Conservation (phyloP, 768 basidiomycete genomes). For the Hypholoma fasciculare region DNA sequence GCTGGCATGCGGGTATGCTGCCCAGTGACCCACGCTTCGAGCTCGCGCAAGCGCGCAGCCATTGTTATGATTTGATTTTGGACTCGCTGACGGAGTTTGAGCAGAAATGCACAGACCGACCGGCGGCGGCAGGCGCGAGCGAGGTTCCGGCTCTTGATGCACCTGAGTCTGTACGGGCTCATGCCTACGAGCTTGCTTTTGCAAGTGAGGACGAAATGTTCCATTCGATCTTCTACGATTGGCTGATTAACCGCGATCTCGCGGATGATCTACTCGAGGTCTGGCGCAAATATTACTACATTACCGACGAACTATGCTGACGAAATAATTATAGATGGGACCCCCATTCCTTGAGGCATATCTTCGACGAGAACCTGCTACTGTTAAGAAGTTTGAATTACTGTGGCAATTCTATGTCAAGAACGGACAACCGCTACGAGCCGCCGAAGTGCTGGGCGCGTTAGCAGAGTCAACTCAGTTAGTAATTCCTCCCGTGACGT, state of each 20-base stretch:
- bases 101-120: slow-evolving; percentile 45
- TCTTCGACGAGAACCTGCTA: slow-evolving; percentile 76
- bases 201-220: slow-evolving; percentile 88
- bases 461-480: slow-evolving; percentile 87
- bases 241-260: slow-evolving; percentile 78
- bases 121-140: slow-evolving; percentile 12
- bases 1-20: slow-evolving; percentile 66
- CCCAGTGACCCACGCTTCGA: slow-evolving; percentile 57
- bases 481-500: slow-evolving; percentile 26
- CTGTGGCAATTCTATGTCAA: slow-evolving; percentile 98
- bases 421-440: slow-evolving; percentile 81
- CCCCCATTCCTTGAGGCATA: slow-evolving; percentile 89
- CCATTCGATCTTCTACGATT: slow-evolving; percentile 92
- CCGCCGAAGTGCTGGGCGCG: slow-evolving; percentile 80
- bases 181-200: slow-evolving; percentile 87
- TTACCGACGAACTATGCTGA: not conserved
- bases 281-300: slow-evolving; percentile 18
- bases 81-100: slow-evolving; percentile 84
- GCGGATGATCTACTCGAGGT: slow-evolving; percentile 93
- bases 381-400: slow-evolving; percentile 81
- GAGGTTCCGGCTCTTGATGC: slow-evolving; percentile 41
- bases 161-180: slow-evolving; percentile 71
- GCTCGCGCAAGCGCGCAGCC: slow-evolving; percentile 59
- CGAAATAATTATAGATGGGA: slow-evolving; percentile 57
- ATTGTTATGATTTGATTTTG: slow-evolving; percentile 83